phyloP scores from a whole-genome alignment of 208 protist genomes.

The Crithidia bombi region DNA sequence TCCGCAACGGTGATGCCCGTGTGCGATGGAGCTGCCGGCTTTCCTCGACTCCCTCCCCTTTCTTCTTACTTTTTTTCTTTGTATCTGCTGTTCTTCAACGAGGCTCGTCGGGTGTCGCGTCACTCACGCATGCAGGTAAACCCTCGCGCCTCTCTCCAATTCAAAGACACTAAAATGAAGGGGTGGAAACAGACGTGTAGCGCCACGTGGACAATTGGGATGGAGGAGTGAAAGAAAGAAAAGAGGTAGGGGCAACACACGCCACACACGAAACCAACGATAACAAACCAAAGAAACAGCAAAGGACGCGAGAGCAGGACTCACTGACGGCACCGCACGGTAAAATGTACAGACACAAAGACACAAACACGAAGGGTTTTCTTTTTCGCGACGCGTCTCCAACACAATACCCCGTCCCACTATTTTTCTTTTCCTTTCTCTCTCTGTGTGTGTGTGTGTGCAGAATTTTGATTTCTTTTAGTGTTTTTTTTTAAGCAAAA shows the following conservation, averaged over 20 bases:
- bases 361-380: too few species aligned
- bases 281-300: background rate
- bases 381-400: too few species aligned
- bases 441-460: too few species aligned
- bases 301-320: too few species aligned
- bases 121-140: background rate
- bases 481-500: too few species aligned
- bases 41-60: background rate
- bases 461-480: too few species aligned
- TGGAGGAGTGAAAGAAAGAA: background rate
- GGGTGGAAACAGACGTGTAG: background rate
- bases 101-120: background rate
- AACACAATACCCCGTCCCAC: too few species aligned
- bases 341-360: too few species aligned
- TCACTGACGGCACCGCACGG: too few species aligned
- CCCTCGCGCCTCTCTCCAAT: background rate
- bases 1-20: too few species aligned
- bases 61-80: background rate
- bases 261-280: background rate
- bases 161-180: background rate
- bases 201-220: background rate
- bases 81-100: background rate
- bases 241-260: background rate
- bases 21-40: too few species aligned
- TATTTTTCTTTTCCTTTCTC: too few species aligned